A percentile compares a stretch with the other conserved stretches of the same genome.
Conservation (phyloP, 2,329 filamentous ascomycete species). For the Penicillium polonicum region DNA sequence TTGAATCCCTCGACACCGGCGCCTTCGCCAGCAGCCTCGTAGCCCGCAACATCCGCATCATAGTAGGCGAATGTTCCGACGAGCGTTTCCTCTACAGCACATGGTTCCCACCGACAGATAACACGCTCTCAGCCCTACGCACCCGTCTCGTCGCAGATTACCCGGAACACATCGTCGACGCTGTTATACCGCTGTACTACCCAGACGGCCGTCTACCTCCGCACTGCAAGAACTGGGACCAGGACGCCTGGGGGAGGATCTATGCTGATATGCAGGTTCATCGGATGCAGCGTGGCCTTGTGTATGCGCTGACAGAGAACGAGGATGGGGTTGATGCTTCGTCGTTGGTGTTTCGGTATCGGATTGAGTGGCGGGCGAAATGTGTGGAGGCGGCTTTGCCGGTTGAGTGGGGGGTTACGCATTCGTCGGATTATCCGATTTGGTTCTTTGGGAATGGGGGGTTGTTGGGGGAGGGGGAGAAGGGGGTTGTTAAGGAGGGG, state of each 20-base stretch:
- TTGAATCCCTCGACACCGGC: constrained; percentile 50
- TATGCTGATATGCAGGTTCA: constrained; percentile 60
- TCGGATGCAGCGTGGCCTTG: constrained; percentile 52
- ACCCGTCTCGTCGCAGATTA: constrained; percentile 55
- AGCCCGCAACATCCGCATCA: constrained; percentile 47
- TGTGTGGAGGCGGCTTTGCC: constrained; percentile 48
- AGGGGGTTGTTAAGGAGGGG: constrained; percentile 36
- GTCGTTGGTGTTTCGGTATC: constrained; percentile 52
- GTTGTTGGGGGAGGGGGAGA: constrained; percentile 45
- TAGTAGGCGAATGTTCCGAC: constrained; percentile 56
- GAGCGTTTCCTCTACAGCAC: constrained; percentile 54
- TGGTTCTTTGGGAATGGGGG: constrained; percentile 58
- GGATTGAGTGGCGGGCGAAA: constrained; percentile 54
- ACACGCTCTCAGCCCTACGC: constrained; percentile 45
- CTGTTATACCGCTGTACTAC: constrained; percentile 48
- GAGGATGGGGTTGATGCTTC: constrained; percentile 41
- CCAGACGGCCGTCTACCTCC: constrained; percentile 41
- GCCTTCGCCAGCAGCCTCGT: constrained; percentile 48
- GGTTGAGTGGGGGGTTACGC: constrained; percentile 54
- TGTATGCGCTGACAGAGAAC: constrained; percentile 42
- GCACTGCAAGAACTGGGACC: constrained; percentile 45
- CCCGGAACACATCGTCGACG: constrained; percentile 44
- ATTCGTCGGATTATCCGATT: constrained; percentile 53
- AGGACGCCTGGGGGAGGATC: constrained; percentile 53
- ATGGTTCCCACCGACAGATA: constrained; percentile 49